These are phyloP conservation scores for Suillus subalutaceus DNA, from an alignment of 768 basidiomycete genomes.

Conservation along the genomic window DNA sequence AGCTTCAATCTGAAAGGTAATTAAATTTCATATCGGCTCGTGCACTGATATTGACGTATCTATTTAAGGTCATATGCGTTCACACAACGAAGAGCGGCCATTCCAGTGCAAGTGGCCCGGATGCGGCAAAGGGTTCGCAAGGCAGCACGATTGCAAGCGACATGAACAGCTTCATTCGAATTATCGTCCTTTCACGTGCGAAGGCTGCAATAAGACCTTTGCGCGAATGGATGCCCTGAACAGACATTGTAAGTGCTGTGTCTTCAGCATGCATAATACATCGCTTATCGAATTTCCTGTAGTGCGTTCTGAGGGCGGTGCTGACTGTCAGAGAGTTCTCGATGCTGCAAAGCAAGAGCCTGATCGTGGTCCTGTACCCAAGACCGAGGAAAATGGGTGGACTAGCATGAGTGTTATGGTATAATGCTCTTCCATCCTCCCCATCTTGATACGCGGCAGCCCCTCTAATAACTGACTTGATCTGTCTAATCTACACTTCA, in stretches of 20 bases:
- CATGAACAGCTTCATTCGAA: slow-evolving; percentile 96
- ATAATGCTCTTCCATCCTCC: slow-evolving; percentile 19
- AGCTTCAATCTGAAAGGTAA: slow-evolving; percentile 92
- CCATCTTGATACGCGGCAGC: slow-evolving; percentile 19
- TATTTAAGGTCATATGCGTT: slow-evolving; percentile 81
- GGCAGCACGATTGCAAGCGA: slow-evolving; percentile 96
- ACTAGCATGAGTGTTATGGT: slow-evolving; percentile 36
- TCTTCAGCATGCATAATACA: neutral
- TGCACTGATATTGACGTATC: slow-evolving; percentile 13
- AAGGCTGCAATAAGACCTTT: slow-evolving; percentile 92
- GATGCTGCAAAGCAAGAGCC: slow-evolving; percentile 35
- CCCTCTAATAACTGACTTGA: slow-evolving; percentile 29
- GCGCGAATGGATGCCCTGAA: slow-evolving; percentile 95
- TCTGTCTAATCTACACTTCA: slow-evolving; percentile 21
- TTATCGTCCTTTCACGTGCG: slow-evolving; percentile 89
- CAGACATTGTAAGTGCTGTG: slow-evolving; percentile 73
- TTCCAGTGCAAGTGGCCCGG: slow-evolving; percentile 96
- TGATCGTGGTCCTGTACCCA: slow-evolving; percentile 25
- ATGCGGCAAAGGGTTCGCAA: slow-evolving; percentile 90
- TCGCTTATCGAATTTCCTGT: slow-evolving; percentile 10
- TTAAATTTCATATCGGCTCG: slow-evolving; percentile 22
- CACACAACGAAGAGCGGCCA: slow-evolving; percentile 93
- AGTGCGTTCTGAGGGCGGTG: slow-evolving; percentile 84
- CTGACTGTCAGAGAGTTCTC: slow-evolving; percentile 61
- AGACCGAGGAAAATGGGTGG: slow-evolving; percentile 38